Evolutionary conservation across 1,284 basidiomycete species (phyloP).

Genomic region (Boletus mariae): DNA sequence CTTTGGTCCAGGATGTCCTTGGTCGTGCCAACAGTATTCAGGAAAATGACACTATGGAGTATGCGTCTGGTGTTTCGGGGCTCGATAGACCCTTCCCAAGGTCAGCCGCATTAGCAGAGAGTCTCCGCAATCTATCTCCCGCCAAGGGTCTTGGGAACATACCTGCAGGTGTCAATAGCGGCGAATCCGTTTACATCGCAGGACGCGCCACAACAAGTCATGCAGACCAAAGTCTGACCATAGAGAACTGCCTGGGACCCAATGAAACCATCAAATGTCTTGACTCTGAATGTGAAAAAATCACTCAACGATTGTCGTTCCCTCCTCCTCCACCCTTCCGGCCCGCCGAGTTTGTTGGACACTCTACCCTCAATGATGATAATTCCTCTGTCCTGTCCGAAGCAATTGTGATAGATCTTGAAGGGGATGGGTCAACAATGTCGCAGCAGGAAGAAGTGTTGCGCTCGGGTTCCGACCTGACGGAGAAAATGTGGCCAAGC

Average conservation of each 20-base stretch:
- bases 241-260: background rate
- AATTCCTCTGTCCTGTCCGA: background rate
- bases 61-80: background rate
- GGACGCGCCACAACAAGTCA: background rate
- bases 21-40: background rate
- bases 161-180: background rate
- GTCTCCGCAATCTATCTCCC: background rate
- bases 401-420: background rate
- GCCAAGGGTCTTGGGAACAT: background rate
- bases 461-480: constrained; percentile 10
- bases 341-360: constrained; percentile 3
- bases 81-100: background rate
- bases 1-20: background rate
- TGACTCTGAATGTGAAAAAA: constrained; percentile 1
- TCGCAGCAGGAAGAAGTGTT: constrained; percentile 3
- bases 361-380: constrained; percentile 4
- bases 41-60: background rate
- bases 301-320: constrained; percentile 16
- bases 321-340: constrained; percentile 18
- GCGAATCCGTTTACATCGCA: background rate
- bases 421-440: background rate
- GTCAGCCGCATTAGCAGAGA: background rate
- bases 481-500: constrained; percentile 13
- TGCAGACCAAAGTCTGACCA: background rate
- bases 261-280: constrained; percentile 1